A percentile compares a stretch with the other conserved stretches of the same genome.
Conservation (phyloP, 495 filamentous ascomycete genomes). For the Penicillium salamii region DNA sequence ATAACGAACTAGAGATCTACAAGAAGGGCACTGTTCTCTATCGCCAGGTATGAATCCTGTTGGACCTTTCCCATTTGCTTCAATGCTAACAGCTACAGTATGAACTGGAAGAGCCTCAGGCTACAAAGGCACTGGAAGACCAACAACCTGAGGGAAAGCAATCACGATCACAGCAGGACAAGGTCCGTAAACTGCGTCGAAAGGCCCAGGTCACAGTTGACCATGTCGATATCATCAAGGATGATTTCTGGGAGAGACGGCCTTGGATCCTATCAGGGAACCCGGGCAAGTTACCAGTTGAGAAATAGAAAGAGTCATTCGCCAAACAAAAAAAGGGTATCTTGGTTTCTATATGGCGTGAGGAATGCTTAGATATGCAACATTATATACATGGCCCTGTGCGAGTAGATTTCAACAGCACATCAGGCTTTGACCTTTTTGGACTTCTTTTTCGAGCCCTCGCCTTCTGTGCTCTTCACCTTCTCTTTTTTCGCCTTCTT, state of each 20-base stretch:
- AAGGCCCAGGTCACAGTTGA: constrained; percentile 77
- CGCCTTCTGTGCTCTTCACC: constrained; percentile 36
- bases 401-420: constrained; percentile 1
- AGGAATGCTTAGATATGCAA: constrained; percentile 16
- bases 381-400: constrained; percentile 6
- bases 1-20: constrained; percentile 88
- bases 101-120: constrained; percentile 36
- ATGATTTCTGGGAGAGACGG: constrained; percentile 85
- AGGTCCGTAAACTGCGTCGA: constrained; percentile 66
- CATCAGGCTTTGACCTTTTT: constrained; percentile 30
- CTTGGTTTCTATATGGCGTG: constrained; percentile 30
- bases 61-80: too few species aligned
- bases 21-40: constrained; percentile 91
- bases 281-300: constrained; percentile 61
- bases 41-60: constrained; percentile 67
- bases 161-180: constrained; percentile 75
- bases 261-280: constrained; percentile 83
- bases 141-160: constrained; percentile 30
- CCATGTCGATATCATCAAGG: constrained; percentile 89
- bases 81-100: constrained; percentile 24
- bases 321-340: constrained; percentile 35
- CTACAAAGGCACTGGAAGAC: constrained; percentile 13
- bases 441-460: constrained; percentile 23
- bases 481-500: constrained; percentile 26
- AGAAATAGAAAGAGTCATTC: constrained; percentile 26